Evolutionary conservation across 306 rosid species (phyloP).

Genomic region (Pyrus betulifolia): DNA sequence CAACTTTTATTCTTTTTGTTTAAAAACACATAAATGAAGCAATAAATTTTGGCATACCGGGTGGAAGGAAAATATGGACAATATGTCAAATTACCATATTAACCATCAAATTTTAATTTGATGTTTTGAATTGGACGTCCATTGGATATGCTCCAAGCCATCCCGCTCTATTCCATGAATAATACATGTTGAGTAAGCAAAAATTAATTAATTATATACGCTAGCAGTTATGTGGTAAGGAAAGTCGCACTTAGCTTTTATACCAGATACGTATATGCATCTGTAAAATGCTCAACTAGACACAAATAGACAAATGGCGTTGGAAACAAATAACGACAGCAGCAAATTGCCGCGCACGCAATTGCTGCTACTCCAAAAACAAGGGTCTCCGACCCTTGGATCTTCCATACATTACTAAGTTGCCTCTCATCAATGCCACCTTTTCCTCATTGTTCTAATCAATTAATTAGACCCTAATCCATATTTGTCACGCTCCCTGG

Average conservation of each 20-base stretch:
- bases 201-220: neutral
- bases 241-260: neutral
- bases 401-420: conserved; percentile 3
- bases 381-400: conserved; percentile 20
- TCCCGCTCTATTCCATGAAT: too few relatives aligned
- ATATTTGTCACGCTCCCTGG: neutral
- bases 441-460: conserved; percentile 12
- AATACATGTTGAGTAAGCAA: neutral
- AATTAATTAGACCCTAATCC: neutral
- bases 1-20: too few relatives aligned
- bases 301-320: neutral
- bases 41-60: too few relatives aligned
- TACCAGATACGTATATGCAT: neutral
- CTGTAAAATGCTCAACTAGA: neutral
- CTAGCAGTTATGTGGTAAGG: neutral
- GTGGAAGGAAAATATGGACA: too few relatives aligned
- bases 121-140: too few relatives aligned
- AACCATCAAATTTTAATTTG: too few relatives aligned
- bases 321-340: conserved; percentile 7
- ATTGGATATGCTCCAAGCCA: too few relatives aligned
- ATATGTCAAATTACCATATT: too few relatives aligned
- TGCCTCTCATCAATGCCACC: neutral
- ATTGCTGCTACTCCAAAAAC: conserved; percentile 14
- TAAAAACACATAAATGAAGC: too few relatives aligned
- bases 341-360: neutral